Percentiles rank a stretch among this genome's conserved stretches.
These are phyloP conservation scores for Orbilia blumenaviensis DNA, from an alignment of 2,329 filamentous ascomycete genomes.

Conservation along the genomic window DNA sequence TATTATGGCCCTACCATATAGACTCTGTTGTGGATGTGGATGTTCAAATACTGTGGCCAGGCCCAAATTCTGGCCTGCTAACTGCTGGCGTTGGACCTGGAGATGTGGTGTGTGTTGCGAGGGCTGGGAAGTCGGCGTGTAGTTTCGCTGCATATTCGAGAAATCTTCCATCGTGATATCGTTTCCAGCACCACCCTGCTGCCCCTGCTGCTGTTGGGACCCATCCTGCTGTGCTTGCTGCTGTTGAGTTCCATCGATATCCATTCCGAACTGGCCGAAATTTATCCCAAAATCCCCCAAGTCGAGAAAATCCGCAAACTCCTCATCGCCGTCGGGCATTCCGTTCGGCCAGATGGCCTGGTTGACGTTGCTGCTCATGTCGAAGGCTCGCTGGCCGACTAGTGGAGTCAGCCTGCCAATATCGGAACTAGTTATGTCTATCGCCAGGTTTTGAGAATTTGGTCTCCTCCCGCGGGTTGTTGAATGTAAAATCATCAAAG, in stretches of 20 bases:
- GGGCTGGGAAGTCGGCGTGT: conserved; percentile 25
- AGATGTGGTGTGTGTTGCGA: conserved; percentile 45
- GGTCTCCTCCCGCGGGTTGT: conserved; percentile 41
- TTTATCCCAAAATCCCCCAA: conserved; percentile 47
- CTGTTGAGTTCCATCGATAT: conserved; percentile 31
- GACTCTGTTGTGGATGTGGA: conserved; percentile 16
- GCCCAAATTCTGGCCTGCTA: conserved; percentile 28
- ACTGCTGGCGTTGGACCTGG: conserved; percentile 28
- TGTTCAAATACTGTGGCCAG: conserved; percentile 49
- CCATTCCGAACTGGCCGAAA: conserved; percentile 48
- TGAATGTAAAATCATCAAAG: conserved; percentile 47
- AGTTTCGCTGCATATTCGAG: conserved; percentile 36
- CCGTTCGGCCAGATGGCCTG: conserved; percentile 40
- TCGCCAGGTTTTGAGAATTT: conserved; percentile 12
- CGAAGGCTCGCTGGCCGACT: conserved; percentile 24
- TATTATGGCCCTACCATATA: conserved; percentile 64
- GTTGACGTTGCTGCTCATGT: conserved; percentile 40
- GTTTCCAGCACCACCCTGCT: conserved; percentile 3
- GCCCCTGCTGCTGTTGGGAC: conserved; percentile 18
- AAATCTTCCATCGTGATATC: conserved; percentile 52
- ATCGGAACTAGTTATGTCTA: conserved; percentile 4
- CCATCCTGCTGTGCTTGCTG: conserved; percentile 18
- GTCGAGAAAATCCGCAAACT: conserved; percentile 52
- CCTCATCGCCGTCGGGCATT: conserved; percentile 40
- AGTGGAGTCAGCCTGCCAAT: conserved; percentile 24